phyloP scores from a whole-genome alignment of 2,329 filamentous ascomycete genomes.

The Teratosphaeria zuluensis region DNA sequence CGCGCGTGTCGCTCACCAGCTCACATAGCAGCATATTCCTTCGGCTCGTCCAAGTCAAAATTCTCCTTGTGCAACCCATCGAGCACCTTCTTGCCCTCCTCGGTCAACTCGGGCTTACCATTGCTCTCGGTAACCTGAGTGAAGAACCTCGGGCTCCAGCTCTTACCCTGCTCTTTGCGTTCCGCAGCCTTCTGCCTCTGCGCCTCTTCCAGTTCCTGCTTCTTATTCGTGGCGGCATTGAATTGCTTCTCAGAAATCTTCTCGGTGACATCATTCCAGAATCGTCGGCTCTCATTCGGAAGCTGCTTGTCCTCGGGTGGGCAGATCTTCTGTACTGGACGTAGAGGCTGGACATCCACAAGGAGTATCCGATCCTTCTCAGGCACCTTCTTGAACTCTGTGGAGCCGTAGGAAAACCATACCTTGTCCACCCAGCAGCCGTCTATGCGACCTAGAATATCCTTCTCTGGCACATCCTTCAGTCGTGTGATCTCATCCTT shows the following conservation, averaged over 20 bases:
- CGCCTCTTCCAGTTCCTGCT: slow-evolving; percentile 82
- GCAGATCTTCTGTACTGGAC: slow-evolving; percentile 65
- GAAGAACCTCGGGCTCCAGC: slow-evolving; percentile 87
- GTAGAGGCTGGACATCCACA: slow-evolving; percentile 78
- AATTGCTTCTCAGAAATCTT: slow-evolving; percentile 80
- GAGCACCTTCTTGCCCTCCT: slow-evolving; percentile 50
- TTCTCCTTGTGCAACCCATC: slow-evolving; percentile 45
- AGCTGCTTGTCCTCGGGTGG: slow-evolving; percentile 72
- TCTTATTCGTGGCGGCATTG: slow-evolving; percentile 71
- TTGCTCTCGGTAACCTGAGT: slow-evolving; percentile 46
- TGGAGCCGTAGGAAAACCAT: slow-evolving; percentile 46
- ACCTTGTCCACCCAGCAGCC: slow-evolving; percentile 75
- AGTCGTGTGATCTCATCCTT: slow-evolving; percentile 73
- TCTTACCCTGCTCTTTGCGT: slow-evolving; percentile 57
- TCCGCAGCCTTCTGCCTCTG: slow-evolving; percentile 79
- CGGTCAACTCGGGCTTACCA: slow-evolving; percentile 53
- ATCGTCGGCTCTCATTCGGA: slow-evolving; percentile 76
- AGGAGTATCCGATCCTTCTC: slow-evolving; percentile 58
- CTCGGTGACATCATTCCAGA: slow-evolving; percentile 81
- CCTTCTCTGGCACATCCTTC: slow-evolving; percentile 76
- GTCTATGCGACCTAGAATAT: slow-evolving; percentile 71
- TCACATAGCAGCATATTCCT: slow-evolving; percentile 28
- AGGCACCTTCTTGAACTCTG: slow-evolving; percentile 35
- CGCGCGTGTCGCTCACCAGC: no score
- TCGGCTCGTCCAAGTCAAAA: slow-evolving; percentile 38